Base-by-base conservation (phyloP, 2,329 filamentous ascomycete genomes). In the Coniochaeta prunicola region DNA sequence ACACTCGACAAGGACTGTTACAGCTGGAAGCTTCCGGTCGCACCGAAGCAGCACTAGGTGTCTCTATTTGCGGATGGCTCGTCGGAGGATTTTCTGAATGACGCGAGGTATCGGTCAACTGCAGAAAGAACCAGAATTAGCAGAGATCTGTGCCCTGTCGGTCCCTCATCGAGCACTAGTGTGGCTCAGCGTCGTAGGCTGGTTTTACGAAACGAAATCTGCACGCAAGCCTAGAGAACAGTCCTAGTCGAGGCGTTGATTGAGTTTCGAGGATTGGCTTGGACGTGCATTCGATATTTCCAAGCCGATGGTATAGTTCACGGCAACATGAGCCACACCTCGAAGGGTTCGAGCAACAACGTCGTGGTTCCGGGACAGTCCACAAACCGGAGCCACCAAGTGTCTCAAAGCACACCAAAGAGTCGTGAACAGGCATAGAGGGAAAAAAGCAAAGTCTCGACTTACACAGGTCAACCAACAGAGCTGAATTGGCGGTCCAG, bases 71-170 rank as follows among this genome's bases (percentile, higher is more conserved):
- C 58, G 24, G 42, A 50, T 17, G 24, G 45, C 45, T 50, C n/a
- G 45, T 50, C 45, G 45, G 45, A 50, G 45, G 21, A 28, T 50
- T 50, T 8, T 50, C 30, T 15, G n/a, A 54, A 59, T 58, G 59
- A 63, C 59, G 61, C 59, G 58, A 60, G 61, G 60, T 64, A 58
- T 63, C 67, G 71, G 70, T 62, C 63, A 65, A 69, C 74, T 76
- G 72, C 73, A 75, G 73, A 61, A 62, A 61, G 62, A 67, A 62
- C 62, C 61, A 64, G 58, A 63, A 67, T 74, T 66, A 73, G 71
- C 66, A 60, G 64, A 67, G 63, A 65, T 67, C 64, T 61, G 64
- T 61, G 59, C 63, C 57, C 67, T 67, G 68, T 68, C 67, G 65
- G 61, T 57, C 56, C 58, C 45, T 10, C 45, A 21, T 50, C 45